Percentiles rank a stretch among this genome's conserved stretches.
phyloP scores from a whole-genome alignment of 306 rosid species.

The Lablab purpureus region DNA sequence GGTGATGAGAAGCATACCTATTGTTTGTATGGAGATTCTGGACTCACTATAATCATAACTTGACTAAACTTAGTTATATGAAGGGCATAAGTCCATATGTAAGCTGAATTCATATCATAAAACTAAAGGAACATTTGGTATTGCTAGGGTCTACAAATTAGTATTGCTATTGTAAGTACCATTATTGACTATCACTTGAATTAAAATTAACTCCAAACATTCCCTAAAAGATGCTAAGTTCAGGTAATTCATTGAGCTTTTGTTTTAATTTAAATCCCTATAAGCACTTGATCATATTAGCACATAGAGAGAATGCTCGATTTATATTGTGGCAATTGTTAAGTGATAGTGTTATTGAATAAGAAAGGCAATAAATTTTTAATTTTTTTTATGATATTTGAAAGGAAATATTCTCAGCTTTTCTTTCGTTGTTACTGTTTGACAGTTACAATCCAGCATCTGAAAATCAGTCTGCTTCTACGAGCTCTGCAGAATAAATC shows the following conservation, averaged over 20 bases:
- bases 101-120: constrained; percentile 26
- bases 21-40: not conserved
- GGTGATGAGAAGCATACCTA: constrained; percentile 5
- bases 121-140: constrained; percentile 21
- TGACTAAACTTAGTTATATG: constrained; percentile 13
- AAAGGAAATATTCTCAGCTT: not conserved
- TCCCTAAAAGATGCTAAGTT: not conserved
- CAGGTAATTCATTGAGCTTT: not conserved
- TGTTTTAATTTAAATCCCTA: constrained; percentile 1
- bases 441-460: not conserved
- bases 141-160: constrained; percentile 5
- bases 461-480: constrained; percentile 6
- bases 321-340: not conserved
- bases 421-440: constrained; percentile 5
- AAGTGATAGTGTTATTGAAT: not conserved
- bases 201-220: constrained; percentile 25
- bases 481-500: constrained; percentile 6
- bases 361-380: not conserved
- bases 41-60: not conserved
- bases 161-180: constrained; percentile 3
- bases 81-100: not conserved
- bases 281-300: not conserved
- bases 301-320: not conserved
- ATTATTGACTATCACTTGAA: constrained; percentile 2
- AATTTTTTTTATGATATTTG: not conserved